Percentiles rank a stretch among this genome's conserved stretches.
Evolutionary conservation across 305 asterid species (phyloP).

Genomic region (Stenogyne calaminthoides): DNA sequence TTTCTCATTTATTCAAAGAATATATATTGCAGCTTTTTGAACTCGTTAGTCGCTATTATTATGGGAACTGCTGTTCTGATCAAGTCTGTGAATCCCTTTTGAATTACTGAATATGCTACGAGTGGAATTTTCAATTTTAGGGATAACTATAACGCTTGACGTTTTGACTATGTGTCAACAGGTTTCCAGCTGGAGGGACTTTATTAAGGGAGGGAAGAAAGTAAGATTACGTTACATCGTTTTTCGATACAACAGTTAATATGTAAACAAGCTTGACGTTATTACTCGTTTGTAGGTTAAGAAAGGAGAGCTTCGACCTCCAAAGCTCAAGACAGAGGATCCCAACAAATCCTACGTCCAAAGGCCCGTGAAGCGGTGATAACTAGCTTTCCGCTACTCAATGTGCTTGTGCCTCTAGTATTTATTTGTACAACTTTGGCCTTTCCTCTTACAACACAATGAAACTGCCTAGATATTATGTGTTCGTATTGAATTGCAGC

Average conservation of each 20-base stretch:
- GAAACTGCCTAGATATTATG: too few relatives aligned
- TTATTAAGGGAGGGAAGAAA: constrained; percentile 97
- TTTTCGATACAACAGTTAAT: too few relatives aligned
- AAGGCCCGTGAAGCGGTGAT: constrained; percentile 75
- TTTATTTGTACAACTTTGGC: too few relatives aligned
- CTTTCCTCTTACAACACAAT: too few relatives aligned
- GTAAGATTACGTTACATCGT: constrained; percentile 33
- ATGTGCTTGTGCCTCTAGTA: too few relatives aligned
- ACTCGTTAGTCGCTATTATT: too few relatives aligned
- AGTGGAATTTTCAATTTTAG: background rate
- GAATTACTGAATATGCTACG: background rate
- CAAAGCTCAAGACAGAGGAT: constrained; percentile 98
- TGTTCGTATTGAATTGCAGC: too few relatives aligned
- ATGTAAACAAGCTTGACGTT: background rate
- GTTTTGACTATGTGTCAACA: constrained; percentile 28
- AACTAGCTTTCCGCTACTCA: too few relatives aligned
- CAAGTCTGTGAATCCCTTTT: background rate
- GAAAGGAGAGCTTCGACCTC: constrained; percentile 97
- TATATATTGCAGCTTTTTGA: too few relatives aligned
- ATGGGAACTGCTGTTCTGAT: background rate
- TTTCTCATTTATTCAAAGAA: too few relatives aligned
- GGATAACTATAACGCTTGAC: background rate
- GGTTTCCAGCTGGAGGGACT: constrained; percentile 99
- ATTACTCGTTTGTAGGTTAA: constrained; percentile 50
- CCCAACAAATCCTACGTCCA: constrained; percentile 98